Evolutionary conservation across 2,329 filamentous ascomycete genomes (phyloP), one percentile per base, ranked within the genome.

Genomic region (Coniochaeta ligniaria): DNA sequence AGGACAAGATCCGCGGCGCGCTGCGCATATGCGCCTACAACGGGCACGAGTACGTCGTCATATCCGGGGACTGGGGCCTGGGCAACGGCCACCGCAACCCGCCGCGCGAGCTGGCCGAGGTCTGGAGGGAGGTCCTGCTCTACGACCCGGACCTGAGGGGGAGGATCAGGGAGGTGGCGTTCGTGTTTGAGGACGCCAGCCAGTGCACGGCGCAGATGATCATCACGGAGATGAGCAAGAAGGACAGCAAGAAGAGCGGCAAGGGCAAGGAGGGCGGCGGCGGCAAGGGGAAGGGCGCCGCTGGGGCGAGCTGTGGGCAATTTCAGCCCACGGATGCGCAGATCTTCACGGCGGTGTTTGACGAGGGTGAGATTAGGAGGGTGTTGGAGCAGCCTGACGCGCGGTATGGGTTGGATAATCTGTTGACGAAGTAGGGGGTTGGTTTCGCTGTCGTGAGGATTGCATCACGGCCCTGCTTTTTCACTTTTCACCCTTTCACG

Each of bases 1-100:
- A 81, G 67, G 86, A 89, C 67, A 91, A 92, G 74, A 87, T 92
- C 72, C 83, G 85, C 24, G 83, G 85, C 1, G 86, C 88, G 2
- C 81, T 92, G 20, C 82, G 86, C 55, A 90, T 92, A 63, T 90
- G 88, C 64, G 83, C 83, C 20, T 83, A 80, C 67, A 80, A 84
- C 66, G 76, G 78, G 61, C 84, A 86, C 67, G 74, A 77, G 45
- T 78, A 80, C 61, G 76, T 89, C 24, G 83, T 85, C 58, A 81
- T 88, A 61, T 35, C 54, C 8, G 84, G 84, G 24, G 85, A 85
- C 65, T 89, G 88, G 68, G 86, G 86, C 1, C 76, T 88, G 7
- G 86, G 86, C 54, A 86, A 86, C 63, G 78, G 79, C 41, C 83
- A 84, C 69, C 80, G 83, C 66, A 89, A 89, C 70, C 86, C 86